These are phyloP conservation scores for Panicum hallii DNA, from an alignment of 202 grass and related monocot species.

Conservation along the genomic window DNA sequence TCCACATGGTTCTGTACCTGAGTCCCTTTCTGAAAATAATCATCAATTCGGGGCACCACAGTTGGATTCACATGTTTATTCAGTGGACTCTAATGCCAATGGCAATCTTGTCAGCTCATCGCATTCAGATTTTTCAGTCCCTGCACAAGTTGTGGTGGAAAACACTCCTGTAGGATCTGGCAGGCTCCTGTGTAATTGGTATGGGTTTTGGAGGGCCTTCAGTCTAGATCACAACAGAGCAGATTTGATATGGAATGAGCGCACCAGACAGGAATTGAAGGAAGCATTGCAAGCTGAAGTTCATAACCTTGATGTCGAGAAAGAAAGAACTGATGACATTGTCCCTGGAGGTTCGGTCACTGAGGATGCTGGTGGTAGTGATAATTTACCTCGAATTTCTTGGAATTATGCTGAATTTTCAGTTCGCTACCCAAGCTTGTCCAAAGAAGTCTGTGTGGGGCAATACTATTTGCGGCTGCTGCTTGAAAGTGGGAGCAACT, in stretches of 20 bases:
- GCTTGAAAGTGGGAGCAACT: constrained; percentile 91
- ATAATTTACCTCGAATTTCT: constrained; percentile 84
- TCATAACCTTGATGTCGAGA: constrained; percentile 98
- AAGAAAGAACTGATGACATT: constrained; percentile 96
- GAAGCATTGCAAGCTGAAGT: constrained; percentile 97
- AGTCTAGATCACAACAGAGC: constrained; percentile 95
- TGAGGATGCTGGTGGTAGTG: constrained; percentile 63
- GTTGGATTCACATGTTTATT: constrained; percentile 59
- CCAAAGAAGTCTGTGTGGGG: constrained; percentile 97
- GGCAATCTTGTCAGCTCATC: constrained; percentile 61
- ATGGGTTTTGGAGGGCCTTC: constrained; percentile 97
- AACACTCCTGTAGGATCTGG: constrained; percentile 99
- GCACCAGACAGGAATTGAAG: constrained; percentile 93
- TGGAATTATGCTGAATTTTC: constrained; percentile 99
- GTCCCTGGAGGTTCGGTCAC: constrained; percentile 70
- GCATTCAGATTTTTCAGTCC: constrained; percentile 80
- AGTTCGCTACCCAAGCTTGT: constrained; percentile 91
- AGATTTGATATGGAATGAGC: constrained; percentile 98
- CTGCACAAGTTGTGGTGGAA: constrained; percentile 95
- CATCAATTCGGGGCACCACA: constrained; percentile 49
- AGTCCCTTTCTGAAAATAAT: constrained; percentile 54
- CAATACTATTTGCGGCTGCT: constrained; percentile 93
- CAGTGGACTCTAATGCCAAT: constrained; percentile 62
- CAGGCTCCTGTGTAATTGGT: constrained; percentile 93
- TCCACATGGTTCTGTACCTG: constrained; percentile 55